Percentiles rank a stretch among this genome's conserved stretches.
Conservation (phyloP, 257 asterid genomes). For the Cinchona pubescens region DNA sequence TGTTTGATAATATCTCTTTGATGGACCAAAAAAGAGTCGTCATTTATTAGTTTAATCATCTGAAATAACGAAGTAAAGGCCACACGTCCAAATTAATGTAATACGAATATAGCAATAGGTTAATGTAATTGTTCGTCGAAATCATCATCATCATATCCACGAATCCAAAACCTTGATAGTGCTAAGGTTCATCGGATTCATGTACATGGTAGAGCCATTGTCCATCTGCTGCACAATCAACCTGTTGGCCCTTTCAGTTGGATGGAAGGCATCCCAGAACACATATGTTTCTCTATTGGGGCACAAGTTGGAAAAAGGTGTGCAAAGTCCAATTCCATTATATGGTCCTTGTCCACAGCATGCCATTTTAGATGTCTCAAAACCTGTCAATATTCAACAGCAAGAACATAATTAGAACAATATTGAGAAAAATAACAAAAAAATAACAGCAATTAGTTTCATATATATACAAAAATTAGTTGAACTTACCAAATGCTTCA, state of each 20-base stretch:
- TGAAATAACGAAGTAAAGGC: not conserved
- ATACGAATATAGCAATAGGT: not conserved
- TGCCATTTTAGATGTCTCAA: constrained; percentile 60
- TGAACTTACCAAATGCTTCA: constrained; percentile 49
- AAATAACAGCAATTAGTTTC: no score
- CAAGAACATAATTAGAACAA: not conserved
- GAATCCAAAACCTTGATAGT: constrained; percentile 56
- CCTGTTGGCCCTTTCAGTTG: constrained; percentile 75
- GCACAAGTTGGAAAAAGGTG: constrained; percentile 63
- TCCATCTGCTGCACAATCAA: constrained; percentile 61
- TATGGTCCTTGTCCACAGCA: constrained; percentile 96
- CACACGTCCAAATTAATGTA: not conserved
- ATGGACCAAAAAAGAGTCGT: not conserved
- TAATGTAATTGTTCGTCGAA: not conserved
- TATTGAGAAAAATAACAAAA: no score
- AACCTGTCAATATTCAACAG: constrained; percentile 2
- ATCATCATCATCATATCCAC: constrained; percentile 24
- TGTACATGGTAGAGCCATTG: constrained; percentile 46
- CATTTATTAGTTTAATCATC: no score
- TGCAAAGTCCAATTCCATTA: constrained; percentile 86
- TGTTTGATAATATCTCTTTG: not conserved
- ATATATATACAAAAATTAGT: not conserved
- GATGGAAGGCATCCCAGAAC: constrained; percentile 91
- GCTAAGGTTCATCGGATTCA: constrained; percentile 88
- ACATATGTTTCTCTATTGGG: constrained; percentile 57